Evolutionary conservation across 2,329 filamentous ascomycete genomes (phyloP), one percentile per base, ranked within the genome.

Genomic region (Aspergillus persii): DNA sequence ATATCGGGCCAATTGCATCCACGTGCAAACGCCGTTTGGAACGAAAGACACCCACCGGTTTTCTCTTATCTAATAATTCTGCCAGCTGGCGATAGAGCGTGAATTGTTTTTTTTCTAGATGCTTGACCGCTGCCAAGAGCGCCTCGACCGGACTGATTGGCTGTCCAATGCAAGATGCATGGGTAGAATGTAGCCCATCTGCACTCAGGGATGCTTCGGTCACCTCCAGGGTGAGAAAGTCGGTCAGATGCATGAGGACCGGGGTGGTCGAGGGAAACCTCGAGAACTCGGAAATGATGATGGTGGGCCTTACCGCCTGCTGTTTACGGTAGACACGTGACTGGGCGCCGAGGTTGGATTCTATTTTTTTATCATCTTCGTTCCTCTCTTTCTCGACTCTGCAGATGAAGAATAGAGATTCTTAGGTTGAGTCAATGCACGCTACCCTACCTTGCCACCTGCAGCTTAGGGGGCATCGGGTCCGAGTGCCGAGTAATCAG

Each of bases 1-100:
- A 61, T 63, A 41, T 61, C 48, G 27, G n/a, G 8, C 61, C 61
- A 63, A 63, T 63, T 46, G 56, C 3, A n/a, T 12, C 18, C 12
- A n/a, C 30, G 30, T 56, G 30, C 31, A 33, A 23, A 31, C 12
- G 33, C 53, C 53, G 31, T 9, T 36, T 56, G 12, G 48, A 41
- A 41, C 15, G 33, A 51, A 47, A 48, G 33, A 30, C 31, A 48
- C 23, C 23, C 36, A 30, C 53, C 7, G 39, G 39, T 36, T 50
- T 58, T 49, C 48, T 52, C 50, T 53, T 53, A 58, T 58, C 56
- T 58, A 53, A 57, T 53, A 44, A 23, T 31, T 33, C 12, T 48
- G 15, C 50, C 30, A 36, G 15, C 31, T 23, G 33, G 11, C 39
- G 18, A 48, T n/a, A 48, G 39, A 23, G 15, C 6, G 26, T 11